Conservation (phyloP, 495 filamentous ascomycete genomes). For the Xylaria flabelliformis region DNA sequence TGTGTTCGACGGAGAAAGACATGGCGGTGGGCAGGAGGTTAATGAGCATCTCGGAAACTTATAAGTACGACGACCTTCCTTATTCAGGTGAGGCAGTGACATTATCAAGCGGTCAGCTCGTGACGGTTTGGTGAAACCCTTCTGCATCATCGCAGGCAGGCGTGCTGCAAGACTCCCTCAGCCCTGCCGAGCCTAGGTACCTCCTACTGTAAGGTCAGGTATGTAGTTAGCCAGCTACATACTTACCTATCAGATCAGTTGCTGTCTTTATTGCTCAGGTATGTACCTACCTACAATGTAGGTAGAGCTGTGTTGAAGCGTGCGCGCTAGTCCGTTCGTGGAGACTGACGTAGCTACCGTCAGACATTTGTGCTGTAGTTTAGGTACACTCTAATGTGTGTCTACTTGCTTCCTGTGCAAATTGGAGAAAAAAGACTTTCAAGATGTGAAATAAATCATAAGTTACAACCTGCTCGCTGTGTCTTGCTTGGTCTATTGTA, state of each 20-base stretch:
- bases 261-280: neutral
- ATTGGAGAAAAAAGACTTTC: neutral
- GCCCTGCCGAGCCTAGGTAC: conserved; percentile 10
- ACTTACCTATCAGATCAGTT: neutral
- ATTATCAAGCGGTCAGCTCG: conserved; percentile 11
- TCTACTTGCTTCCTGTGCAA: neutral
- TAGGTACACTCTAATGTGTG: neutral
- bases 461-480: neutral
- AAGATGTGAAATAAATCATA: neutral
- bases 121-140: neutral
- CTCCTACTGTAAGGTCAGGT: neutral
- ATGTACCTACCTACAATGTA: neutral
- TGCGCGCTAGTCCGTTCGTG: neutral
- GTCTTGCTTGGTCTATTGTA: neutral
- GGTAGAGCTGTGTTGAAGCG: neutral
- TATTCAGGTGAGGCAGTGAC: neutral
- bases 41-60: neutral
- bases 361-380: neutral
- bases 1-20: neutral
- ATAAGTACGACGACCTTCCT: conserved; percentile 3
- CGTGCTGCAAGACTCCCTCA: conserved; percentile 14
- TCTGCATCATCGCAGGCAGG: neutral
- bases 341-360: neutral
- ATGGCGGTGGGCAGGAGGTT: neutral
- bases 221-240: neutral